phyloP scores from a whole-genome alignment of 2,329 filamentous ascomycete species.

The Coccinonectria pachysandricola region DNA sequence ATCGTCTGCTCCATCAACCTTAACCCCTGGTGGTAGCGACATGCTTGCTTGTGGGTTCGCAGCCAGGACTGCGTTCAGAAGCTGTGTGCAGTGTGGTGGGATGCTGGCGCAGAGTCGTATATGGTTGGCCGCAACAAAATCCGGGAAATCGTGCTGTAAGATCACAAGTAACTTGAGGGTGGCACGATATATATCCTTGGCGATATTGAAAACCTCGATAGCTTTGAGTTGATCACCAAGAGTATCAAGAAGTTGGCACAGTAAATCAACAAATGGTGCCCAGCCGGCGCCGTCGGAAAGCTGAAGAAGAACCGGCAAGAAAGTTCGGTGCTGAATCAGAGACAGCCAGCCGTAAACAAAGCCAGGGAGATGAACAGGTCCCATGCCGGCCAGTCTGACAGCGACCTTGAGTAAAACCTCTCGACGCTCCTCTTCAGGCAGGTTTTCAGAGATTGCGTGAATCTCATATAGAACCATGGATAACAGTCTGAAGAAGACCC shows the following conservation, averaged over 20 bases:
- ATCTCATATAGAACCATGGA: conserved; percentile 74
- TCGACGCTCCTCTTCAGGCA: conserved; percentile 50
- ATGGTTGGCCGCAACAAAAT: conserved; percentile 84
- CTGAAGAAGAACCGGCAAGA: conserved; percentile 68
- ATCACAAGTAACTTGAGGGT: conserved; percentile 74
- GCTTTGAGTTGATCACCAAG: conserved; percentile 73
- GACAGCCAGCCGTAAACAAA: conserved; percentile 81
- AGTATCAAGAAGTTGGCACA: conserved; percentile 62
- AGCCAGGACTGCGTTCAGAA: conserved; percentile 79
- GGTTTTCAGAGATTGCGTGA: conserved; percentile 44
- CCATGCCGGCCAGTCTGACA: conserved; percentile 59
- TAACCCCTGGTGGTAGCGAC: conserved; percentile 53
- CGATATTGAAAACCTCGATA: conserved; percentile 54
- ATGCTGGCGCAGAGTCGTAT: conserved; percentile 72
- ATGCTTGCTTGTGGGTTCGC: conserved; percentile 62
- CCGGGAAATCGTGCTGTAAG: conserved; percentile 87
- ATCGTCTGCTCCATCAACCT: conserved; percentile 68
- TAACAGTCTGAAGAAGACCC: conserved; percentile 84
- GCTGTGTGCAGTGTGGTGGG: conserved; percentile 72
- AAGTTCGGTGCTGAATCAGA: conserved; percentile 73
- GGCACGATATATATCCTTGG: conserved; percentile 77
- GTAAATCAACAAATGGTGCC: conserved; percentile 61
- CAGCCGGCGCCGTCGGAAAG: conserved; percentile 62
- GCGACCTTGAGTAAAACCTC: conserved; percentile 65
- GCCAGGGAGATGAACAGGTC: conserved; percentile 66